Base-by-base conservation (phyloP, 2,329 filamentous ascomycete genomes). In the Colletotrichum eremochloae region DNA sequence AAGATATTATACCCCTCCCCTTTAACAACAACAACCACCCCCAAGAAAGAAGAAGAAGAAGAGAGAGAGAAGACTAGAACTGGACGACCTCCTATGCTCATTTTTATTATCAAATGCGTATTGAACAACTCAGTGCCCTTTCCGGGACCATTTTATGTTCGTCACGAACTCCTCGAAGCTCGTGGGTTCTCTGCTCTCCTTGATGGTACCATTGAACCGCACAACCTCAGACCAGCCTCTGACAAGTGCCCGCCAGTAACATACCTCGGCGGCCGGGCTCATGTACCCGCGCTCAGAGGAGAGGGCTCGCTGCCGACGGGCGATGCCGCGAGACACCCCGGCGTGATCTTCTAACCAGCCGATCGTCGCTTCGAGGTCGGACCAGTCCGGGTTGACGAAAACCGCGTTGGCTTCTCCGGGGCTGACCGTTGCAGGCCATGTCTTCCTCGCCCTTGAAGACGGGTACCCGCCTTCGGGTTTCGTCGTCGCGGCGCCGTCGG, bases 301-400 rank as follows among this genome's bases (percentile, higher is more conserved):
- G 61, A 83, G 65, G 18, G 79, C 81, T 63, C 86, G 81, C 79
- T 88, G 86, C 44, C 85, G 78, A 57, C 78, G 73, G 20, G 86
- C 86, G 60, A 89, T 87, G 0, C 82, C 83, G 74, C 82, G 81
- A 2, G 86, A 86, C 4, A 84, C 76, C 1, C 77, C 75, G 1
- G 83, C 84, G 73, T 87, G 80, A 2, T 75, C 75, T 68, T 86
- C 83, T 33, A 88, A 74, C 84, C 85, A 88, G 24, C 70, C 71
- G 5, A 88, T 78, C 3, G 82, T 84, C 1, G 81, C 79, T 75
- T 84, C 84, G 3, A 89, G 78, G 74, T 88, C 86, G 31, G 82
- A 84, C 87, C 86, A 88, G 74, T 88, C 85, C 5, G 83, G 82
- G 55, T 81, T 80, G 8, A 88, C 84, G 75, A 88, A 88, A n/a